Base-by-base conservation (phyloP, 768 basidiomycete genomes). In the Agaricus sinodeliciosus region DNA sequence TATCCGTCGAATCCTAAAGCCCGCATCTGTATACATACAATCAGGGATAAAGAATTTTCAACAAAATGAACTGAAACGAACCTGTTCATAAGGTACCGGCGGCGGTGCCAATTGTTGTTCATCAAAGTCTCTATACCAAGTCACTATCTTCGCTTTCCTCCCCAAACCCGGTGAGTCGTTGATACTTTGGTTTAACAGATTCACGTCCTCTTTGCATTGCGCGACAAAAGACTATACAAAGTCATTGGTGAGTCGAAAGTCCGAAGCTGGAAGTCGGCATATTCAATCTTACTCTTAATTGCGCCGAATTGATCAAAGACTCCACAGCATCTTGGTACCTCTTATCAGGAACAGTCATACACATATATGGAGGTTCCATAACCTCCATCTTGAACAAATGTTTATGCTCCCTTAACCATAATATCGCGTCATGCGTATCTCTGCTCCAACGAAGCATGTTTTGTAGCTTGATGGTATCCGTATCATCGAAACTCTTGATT, bases 331-430 rank as follows among this genome's bases (percentile, higher is more conserved):
- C 72, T 1, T 81, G 80, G 54, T 74, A 90, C 37, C 63, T 58
- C 60, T 67, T 70, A 63, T 93, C 77, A 13, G 84, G 81, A 12
- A 95, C 78, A 16, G 70, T 82, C 39, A 92, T 69, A 11, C 80
- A 79, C 54, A 99, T 74, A 59, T 83, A 72, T 0, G 93, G 82
- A 13, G 96, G 95, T 66, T 94, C 90, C 55, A 87, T 82, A n/a
- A 97, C 82, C 49, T 84, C 77, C 78, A 83, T 84, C 64, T 78
- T 80, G 72, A 98, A 93, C 53, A 70, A 68, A 56, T 77, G 58
- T 43, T 71, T 74, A 61, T 94, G 83, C 11, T 72, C 60, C 12
- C 89, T 78, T 43, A 94, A 71, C 90, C 91, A 94, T 3, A 74
- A 53, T 2, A 91, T 82, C 2, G 82, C 83, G 3, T 79, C 79